Evolutionary conservation across 192 early-diverging fungal species (phyloP), one percentile per base, ranked within the genome.

Genomic region (Mortierella hygrophila): DNA sequence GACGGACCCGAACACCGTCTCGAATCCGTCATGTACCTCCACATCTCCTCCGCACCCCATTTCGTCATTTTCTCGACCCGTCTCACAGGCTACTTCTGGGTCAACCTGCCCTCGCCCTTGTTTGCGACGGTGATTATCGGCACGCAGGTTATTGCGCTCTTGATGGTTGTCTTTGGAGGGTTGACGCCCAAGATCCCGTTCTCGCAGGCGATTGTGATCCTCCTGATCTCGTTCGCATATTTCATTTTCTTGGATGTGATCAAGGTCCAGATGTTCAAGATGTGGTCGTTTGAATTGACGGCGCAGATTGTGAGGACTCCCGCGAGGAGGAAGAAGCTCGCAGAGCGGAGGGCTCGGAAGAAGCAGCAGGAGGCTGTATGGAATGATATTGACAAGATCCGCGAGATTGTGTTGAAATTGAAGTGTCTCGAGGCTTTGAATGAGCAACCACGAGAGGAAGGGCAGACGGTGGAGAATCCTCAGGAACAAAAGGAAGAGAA

Each of bases 21-120:
- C 75, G 93, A 97, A 82, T 96, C 97, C 42, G 95, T 98, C 88
- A 98, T 98, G 93, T 98, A 98, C 89, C 93, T 98, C 44, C 94
- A 98, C 74, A 96, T 98, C 79, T 97, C 96, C n/a, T 96, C 95
- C 40, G 93, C 92, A 76, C 96, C 95, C 42, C 97, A 98, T 89
- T 98, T 98, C 89, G 96, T 97, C 26, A 98, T 98, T 82, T 98
- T 98, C 88, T 97, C 96, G n/a, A 97, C 97, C 29, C 94, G 97
- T 82, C 84, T 97, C 15, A 90, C 94, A 41, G 94, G 95, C 52
- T 96, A 93, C 85, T 97, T 96, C 87, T 99, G 95, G 94, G 93
- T 96, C 82, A 95, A 95, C 81, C 87, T 93, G 82, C 97, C 97
- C 10, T 93, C 93, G 41, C 91, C 90, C 77, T 85, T 93, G 23